These are phyloP conservation scores for Paraglomus occultum DNA, from an alignment of 192 early-diverging fungal species.

Conservation along the genomic window DNA sequence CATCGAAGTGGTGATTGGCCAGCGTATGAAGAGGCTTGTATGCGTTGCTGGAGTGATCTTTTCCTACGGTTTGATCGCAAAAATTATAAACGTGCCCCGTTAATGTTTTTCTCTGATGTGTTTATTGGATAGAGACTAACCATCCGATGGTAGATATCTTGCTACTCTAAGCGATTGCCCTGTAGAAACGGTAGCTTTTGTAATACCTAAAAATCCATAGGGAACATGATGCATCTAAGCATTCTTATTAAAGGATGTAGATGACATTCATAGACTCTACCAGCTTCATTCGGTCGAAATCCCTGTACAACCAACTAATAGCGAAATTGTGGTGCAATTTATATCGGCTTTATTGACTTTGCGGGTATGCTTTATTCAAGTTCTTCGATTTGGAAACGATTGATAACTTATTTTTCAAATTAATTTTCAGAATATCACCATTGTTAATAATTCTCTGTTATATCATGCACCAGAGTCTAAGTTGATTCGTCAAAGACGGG, in stretches of 20 bases:
- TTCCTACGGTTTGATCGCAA: slow-evolving; percentile 16
- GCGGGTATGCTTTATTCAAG: not conserved
- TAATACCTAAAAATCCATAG: no score
- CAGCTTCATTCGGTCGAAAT: slow-evolving; percentile 2
- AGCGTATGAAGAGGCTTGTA: not conserved
- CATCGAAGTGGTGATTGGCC: not conserved
- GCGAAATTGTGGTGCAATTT: not conserved
- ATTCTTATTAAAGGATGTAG: not conserved
- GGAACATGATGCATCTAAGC: no score
- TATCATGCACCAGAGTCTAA: not conserved
- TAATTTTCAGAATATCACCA: slow-evolving; percentile 3
- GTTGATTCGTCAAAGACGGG: not conserved
- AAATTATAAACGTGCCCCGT: slow-evolving; percentile 21
- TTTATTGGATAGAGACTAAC: not conserved
- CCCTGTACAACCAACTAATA: slow-evolving; percentile 7
- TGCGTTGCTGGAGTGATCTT: slow-evolving; percentile 2
- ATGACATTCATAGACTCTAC: slow-evolving; percentile 8
- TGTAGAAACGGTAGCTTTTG: no score
- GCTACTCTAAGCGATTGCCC: no score
- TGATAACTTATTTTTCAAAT: not conserved
- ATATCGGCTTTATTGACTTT: slow-evolving; percentile 2
- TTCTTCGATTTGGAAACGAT: no score
- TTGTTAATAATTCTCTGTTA: slow-evolving; percentile 5
- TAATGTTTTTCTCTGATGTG: slow-evolving; percentile 23
- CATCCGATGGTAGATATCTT: no score